Evolutionary conservation across 1,284 basidiomycete genomes (phyloP).

Genomic region (Spongispora temasekensis): DNA sequence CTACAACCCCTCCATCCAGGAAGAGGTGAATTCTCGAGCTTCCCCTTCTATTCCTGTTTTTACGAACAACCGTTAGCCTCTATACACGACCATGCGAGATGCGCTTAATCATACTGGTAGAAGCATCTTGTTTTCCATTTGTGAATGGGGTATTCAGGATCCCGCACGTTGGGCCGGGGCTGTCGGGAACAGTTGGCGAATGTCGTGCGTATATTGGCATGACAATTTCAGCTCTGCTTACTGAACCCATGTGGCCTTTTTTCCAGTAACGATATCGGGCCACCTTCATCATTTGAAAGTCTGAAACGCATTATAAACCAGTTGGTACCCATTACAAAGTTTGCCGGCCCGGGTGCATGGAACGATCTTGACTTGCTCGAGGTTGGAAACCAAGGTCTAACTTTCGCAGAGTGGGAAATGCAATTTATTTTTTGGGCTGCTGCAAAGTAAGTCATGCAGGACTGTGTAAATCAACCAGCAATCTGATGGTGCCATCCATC

Average conservation of each 20-base stretch:
- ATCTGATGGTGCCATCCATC: background rate
- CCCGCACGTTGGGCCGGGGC: slow-evolving; percentile 48
- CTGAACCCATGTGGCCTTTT: background rate
- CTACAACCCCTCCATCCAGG: background rate
- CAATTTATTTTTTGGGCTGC: slow-evolving; percentile 49
- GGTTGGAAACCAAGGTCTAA: slow-evolving; percentile 47
- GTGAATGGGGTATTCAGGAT: slow-evolving; percentile 54
- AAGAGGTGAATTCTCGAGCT: slow-evolving; percentile 3
- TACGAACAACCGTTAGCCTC: background rate
- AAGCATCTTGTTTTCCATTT: slow-evolving; percentile 53
- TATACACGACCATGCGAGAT: slow-evolving; percentile 10
- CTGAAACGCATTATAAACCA: slow-evolving; percentile 52
- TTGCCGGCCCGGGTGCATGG: slow-evolving; percentile 46
- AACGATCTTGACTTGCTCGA: slow-evolving; percentile 52
- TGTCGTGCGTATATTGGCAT: slow-evolving; percentile 28
- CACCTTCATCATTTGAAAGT: slow-evolving; percentile 48
- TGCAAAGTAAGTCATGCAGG: slow-evolving; percentile 6
- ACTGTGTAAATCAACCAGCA: background rate
- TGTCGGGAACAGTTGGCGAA: slow-evolving; percentile 53
- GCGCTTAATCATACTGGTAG: slow-evolving; percentile 40
- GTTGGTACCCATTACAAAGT: slow-evolving; percentile 48
- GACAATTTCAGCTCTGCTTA: background rate
- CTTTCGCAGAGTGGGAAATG: slow-evolving; percentile 44
- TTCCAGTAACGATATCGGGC: slow-evolving; percentile 52
- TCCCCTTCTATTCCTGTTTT: background rate